These are phyloP conservation scores for Cyberlindnera petersonii DNA, from an alignment of 805 yeast species.

Conservation along the genomic window DNA sequence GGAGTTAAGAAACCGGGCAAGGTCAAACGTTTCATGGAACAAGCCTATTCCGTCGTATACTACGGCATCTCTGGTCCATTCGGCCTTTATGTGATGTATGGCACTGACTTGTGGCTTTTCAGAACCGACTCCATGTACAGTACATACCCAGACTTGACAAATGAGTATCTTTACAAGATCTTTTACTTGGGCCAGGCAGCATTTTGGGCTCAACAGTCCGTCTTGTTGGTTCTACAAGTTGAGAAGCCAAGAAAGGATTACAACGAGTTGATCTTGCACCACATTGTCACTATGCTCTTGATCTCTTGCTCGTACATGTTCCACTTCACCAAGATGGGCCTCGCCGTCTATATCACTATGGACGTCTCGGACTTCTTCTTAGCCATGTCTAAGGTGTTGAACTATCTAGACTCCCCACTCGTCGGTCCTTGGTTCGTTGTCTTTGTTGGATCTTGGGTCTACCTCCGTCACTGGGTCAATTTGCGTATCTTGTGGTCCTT, in stretches of 20 bases:
- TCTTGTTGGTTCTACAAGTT: conserved; percentile 73
- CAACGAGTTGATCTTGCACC: conserved; percentile 88
- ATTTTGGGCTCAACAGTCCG: conserved; percentile 95
- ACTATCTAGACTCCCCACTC: conserved; percentile 68
- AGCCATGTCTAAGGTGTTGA: conserved; percentile 78
- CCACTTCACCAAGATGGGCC: conserved; percentile 95
- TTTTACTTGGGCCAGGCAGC: conserved; percentile 92
- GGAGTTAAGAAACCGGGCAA: conserved; percentile 52
- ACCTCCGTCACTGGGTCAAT: conserved; percentile 84
- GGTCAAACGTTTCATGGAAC: conserved; percentile 85
- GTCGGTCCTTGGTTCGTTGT: conserved; percentile 63
- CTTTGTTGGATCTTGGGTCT: conserved; percentile 76
- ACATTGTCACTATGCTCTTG: conserved; percentile 82
- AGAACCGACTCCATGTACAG: conserved; percentile 77
- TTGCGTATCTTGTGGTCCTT: conserved; percentile 78
- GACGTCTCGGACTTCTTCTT: conserved; percentile 90
- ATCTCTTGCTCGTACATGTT: conserved; percentile 86
- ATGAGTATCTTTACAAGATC: conserved; percentile 64
- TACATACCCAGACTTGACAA: conserved; percentile 78
- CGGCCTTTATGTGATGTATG: conserved; percentile 85
- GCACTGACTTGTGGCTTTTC: conserved; percentile 85
- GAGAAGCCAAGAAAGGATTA: conserved; percentile 96
- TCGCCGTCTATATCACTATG: conserved; percentile 90
- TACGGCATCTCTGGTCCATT: conserved; percentile 78
- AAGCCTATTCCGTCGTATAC: conserved; percentile 78